phyloP scores from a whole-genome alignment of 2,329 filamentous ascomycete genomes.

The Torrubiella hemipterigena region DNA sequence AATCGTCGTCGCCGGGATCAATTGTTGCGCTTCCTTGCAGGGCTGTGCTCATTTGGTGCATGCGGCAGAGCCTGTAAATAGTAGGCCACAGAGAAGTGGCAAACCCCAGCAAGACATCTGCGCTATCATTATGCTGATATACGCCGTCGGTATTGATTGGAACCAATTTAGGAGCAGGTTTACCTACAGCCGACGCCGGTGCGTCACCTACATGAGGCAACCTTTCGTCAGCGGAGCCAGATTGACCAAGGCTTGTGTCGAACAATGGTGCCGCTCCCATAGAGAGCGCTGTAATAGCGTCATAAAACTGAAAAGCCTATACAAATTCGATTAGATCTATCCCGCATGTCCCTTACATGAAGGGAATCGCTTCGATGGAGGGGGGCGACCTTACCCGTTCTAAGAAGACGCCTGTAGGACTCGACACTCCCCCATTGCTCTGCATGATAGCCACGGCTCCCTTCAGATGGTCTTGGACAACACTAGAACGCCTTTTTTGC shows the following conservation, averaged over 20 bases:
- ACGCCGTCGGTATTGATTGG: constrained; percentile 29
- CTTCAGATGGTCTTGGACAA: constrained; percentile 48
- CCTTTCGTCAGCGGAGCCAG: no score
- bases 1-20: no score
- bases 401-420: constrained; percentile 43
- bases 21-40: no score
- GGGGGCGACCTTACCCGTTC: constrained; percentile 49
- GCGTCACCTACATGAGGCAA: no score
- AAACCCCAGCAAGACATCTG: constrained; percentile 49
- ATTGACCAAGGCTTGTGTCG: no score
- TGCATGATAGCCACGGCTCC: constrained; percentile 51
- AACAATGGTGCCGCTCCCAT: constrained; percentile 46
- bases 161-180: no score
- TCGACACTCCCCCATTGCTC: constrained; percentile 28
- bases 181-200: no score
- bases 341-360: constrained; percentile 6
- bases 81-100: constrained; percentile 52
- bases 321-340: not conserved
- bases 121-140: no score
- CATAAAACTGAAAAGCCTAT: constrained; percentile 53
- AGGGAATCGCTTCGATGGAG: no score
- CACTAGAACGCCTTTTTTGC: constrained; percentile 44
- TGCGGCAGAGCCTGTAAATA: constrained; percentile 48
- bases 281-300: constrained; percentile 51
- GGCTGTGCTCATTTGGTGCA: constrained; percentile 46